Base-by-base conservation (phyloP, 1,139 yeast genomes). In the Pichia sp. region DNA sequence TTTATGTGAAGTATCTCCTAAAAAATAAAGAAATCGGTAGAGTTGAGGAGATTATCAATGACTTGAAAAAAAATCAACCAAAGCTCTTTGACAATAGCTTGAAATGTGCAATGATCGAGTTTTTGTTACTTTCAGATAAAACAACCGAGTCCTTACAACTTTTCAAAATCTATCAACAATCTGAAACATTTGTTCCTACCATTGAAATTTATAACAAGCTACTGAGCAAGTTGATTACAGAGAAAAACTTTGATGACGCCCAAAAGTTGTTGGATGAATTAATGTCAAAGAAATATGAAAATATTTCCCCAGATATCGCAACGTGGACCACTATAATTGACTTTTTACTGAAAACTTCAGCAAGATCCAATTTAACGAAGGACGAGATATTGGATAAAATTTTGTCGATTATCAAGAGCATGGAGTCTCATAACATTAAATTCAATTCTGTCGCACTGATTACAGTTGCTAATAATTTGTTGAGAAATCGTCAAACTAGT, bases 311-410 rank as follows among this genome's bases (percentile, higher is more conserved):
- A 32, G 89, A 84, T 65, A 75, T 82, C 50, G 83, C 82, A 15
- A 85, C 93, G 1, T 81, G 82, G 67, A 79, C 92, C 13, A 78
- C 79, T 43, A 71, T 85, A 38, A 75, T 85, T 54, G 84, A 85
- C 64, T 70, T 77, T 53, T 75, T 79, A 61, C 76, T 85, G 70
- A 82, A 77, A 49, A 71, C 72, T 46, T 70, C 72, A 8, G 75
- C 70, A 53, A 82, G 51, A 29, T 43, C 55, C 29, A 55, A 84
- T 11, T 66, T 57, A 32, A 45, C 61, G 10, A 36, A 47, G 13
- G 73, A 53, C 67, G 70, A n/a, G 79, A 58, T 85, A 4, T 68
- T 75, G 42, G 70, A 73, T 8, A 70, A 70, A 16, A 65, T 72
- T 42, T 63, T 65, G 5, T 68, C 67, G 2, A 68, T 60, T 26